Evolutionary conservation across 2,329 filamentous ascomycete genomes (phyloP).

Genomic region (Venturia pyrina): DNA sequence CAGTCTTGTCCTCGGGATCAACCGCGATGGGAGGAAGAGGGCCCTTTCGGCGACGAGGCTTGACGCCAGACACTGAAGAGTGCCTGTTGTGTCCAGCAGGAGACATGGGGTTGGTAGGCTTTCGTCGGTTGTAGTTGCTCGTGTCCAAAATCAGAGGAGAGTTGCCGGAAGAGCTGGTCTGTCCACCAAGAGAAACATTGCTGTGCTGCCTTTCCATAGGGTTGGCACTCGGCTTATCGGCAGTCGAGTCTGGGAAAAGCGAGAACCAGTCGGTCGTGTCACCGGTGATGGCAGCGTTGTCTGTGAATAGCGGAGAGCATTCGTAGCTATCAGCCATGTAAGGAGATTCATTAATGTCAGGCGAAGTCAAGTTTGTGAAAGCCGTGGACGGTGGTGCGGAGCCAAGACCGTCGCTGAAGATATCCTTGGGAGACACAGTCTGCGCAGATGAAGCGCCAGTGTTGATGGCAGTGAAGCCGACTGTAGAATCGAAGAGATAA

Average conservation of each 20-base stretch:
- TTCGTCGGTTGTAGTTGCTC: slow-evolving; percentile 25
- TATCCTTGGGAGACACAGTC: slow-evolving; percentile 77
- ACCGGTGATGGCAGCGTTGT: slow-evolving; percentile 43
- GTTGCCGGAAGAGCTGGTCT: slow-evolving; percentile 23
- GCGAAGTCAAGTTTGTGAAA: slow-evolving; percentile 77
- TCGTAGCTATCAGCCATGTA: slow-evolving; percentile 61
- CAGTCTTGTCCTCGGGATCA: slow-evolving; percentile 63
- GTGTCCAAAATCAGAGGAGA: slow-evolving; percentile 26
- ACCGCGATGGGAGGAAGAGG: slow-evolving; percentile 69
- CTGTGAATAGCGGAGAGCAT: slow-evolving; percentile 66
- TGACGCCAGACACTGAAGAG: slow-evolving; percentile 60
- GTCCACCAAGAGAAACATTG: slow-evolving; percentile 17
- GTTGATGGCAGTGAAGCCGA: slow-evolving; percentile 35
- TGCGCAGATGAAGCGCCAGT: slow-evolving; percentile 27
- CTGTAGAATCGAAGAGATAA: slow-evolving; percentile 28
- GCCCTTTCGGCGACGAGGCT: slow-evolving; percentile 67
- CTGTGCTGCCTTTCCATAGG: slow-evolving; percentile 32
- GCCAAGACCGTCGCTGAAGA: slow-evolving; percentile 53
- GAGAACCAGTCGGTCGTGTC: slow-evolving; percentile 57
- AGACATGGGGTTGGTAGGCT: slow-evolving; percentile 33
- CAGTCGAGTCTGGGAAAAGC: slow-evolving; percentile 52
- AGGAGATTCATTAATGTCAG: slow-evolving; percentile 68
- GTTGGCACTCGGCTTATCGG: slow-evolving; percentile 19
- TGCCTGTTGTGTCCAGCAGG: slow-evolving; percentile 42
- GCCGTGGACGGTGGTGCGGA: slow-evolving; percentile 75